Conservation (phyloP, 805 yeast species). For the Wickerhamiella lipophila region DNA sequence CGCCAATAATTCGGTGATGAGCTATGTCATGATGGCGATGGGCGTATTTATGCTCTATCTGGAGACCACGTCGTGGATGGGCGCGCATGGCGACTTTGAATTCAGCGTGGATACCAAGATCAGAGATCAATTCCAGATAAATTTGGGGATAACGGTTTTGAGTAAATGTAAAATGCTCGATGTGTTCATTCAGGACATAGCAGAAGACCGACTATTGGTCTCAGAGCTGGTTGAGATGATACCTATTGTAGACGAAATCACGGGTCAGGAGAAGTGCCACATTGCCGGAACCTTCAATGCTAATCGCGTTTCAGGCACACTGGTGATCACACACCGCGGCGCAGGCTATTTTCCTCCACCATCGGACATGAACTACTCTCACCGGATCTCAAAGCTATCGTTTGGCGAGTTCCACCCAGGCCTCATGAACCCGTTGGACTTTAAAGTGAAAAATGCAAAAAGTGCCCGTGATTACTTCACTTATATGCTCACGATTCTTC, state of each 20-base stretch:
- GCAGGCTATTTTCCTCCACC: conserved; percentile 4
- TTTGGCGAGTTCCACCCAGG: conserved; percentile 85
- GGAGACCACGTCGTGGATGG: conserved; percentile 72
- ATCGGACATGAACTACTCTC: conserved; percentile 57
- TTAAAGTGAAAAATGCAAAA: conserved; percentile 34
- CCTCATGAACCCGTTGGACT: conserved; percentile 77
- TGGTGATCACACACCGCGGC: conserved; percentile 55
- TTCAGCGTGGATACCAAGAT: conserved; percentile 59
- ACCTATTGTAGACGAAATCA: conserved; percentile 20
- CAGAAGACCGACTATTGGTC: conserved; percentile 69
- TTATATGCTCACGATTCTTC: conserved; percentile 69
- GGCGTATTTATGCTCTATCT: conserved; percentile 61
- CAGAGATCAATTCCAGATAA: conserved; percentile 48
- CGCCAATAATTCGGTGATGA: conserved; percentile 14
- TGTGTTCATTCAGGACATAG: conserved; percentile 63
- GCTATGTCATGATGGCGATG: conserved; percentile 17
- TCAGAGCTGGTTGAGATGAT: conserved; percentile 62
- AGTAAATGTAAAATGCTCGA: conserved; percentile 72
- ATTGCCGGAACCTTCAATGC: conserved; percentile 74
- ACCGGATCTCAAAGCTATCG: conserved; percentile 73
- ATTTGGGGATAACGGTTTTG: conserved; percentile 66
- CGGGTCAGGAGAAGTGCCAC: conserved; percentile 48
- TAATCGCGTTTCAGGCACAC: conserved; percentile 72
- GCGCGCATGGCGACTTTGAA: conserved; percentile 67
- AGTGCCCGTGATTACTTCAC: conserved; percentile 34